These are phyloP conservation scores for Xylaria digitata DNA, from an alignment of 2,329 filamentous ascomycete species.

Conservation along the genomic window DNA sequence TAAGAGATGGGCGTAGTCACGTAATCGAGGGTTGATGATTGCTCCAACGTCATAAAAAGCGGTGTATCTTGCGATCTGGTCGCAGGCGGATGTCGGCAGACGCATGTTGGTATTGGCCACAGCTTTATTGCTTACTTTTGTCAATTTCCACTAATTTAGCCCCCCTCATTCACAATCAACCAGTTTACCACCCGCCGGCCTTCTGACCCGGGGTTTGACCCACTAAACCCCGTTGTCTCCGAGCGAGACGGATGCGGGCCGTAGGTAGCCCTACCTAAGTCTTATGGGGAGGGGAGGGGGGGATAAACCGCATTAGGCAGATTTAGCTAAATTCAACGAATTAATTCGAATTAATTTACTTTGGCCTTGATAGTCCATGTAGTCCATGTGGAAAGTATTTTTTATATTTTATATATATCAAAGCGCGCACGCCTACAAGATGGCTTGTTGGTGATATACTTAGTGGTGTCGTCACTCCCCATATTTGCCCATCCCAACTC, in stretches of 20 bases:
- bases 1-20: not conserved
- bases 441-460: not conserved
- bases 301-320: too few relatives aligned
- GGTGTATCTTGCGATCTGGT: not conserved
- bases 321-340: too few relatives aligned
- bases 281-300: too few relatives aligned
- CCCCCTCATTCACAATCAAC: constrained; percentile 6
- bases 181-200: constrained; percentile 15
- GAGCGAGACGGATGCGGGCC: not conserved
- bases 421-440: not conserved
- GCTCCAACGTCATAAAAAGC: not conserved
- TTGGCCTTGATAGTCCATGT: too few relatives aligned
- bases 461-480: not conserved
- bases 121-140: not conserved
- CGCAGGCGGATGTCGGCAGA: not conserved
- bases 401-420: not conserved
- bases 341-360: too few relatives aligned
- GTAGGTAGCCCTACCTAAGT: not conserved
- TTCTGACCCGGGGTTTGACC: constrained; percentile 25
- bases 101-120: not conserved
- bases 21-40: not conserved
- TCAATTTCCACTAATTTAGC: constrained; percentile 20
- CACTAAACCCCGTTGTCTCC: constrained; percentile 37
- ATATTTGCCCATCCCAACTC: not conserved
- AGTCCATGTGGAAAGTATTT: too few relatives aligned